Conservation (phyloP, 345 rosid genomes). For the Citrus sp. region DNA sequence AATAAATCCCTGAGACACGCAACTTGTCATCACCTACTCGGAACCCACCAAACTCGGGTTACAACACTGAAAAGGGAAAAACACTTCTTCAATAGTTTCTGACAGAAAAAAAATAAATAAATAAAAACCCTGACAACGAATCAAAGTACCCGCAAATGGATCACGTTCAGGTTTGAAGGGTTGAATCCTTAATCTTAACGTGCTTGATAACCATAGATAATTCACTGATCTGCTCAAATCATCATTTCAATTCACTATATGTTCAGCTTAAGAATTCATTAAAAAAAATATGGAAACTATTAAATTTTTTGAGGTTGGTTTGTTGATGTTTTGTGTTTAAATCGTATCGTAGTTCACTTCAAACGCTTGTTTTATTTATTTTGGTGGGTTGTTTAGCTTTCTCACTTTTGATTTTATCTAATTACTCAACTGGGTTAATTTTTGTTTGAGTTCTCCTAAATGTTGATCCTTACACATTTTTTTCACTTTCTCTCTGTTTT, state of each 20-base stretch:
- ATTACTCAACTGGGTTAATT: too few relatives aligned
- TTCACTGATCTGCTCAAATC: not conserved
- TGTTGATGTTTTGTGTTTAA: not conserved
- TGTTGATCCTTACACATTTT: too few relatives aligned
- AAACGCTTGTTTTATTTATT: too few relatives aligned
- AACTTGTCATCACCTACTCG: not conserved
- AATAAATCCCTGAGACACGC: not conserved
- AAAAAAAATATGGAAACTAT: too few relatives aligned
- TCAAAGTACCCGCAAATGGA: not conserved
- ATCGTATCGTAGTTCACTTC: not conserved
- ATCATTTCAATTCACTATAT: not conserved
- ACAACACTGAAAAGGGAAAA: not conserved
- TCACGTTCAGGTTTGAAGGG: not conserved
- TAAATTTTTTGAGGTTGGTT: not conserved
- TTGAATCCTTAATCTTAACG: not conserved
- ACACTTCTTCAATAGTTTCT: too few relatives aligned
- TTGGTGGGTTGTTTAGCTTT: too few relatives aligned
- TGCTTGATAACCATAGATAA: not conserved
- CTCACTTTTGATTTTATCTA: too few relatives aligned
- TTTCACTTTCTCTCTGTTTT: constrained; percentile 2
- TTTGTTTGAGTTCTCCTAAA: too few relatives aligned
- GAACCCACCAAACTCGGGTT: not conserved
- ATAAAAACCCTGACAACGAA: not conserved
- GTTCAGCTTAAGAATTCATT: not conserved
- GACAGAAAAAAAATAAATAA: too few relatives aligned